Evolutionary conservation across 768 basidiomycete species (phyloP).

Genomic region (Cystobasidium tubakii): DNA sequence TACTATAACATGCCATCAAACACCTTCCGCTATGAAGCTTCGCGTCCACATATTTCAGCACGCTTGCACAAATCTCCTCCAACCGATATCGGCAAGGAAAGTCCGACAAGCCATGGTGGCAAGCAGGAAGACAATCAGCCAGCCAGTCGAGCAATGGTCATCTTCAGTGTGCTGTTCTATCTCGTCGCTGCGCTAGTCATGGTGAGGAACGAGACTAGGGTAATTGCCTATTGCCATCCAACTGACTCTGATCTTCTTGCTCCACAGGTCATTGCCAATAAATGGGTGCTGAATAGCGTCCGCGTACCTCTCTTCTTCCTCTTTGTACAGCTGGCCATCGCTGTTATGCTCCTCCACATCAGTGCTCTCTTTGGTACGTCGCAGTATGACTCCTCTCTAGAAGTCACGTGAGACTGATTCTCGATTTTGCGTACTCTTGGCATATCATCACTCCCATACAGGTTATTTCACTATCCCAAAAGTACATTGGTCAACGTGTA

Average conservation of each 20-base stretch:
- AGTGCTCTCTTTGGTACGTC: slow-evolving; percentile 45
- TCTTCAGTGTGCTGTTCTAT: slow-evolving; percentile 66
- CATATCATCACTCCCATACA: slow-evolving; percentile 47
- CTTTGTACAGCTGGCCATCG: slow-evolving; percentile 70
- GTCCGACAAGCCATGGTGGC: neutral
- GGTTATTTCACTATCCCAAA: slow-evolving; percentile 65
- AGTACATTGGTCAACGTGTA: slow-evolving; percentile 62
- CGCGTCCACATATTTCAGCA: neutral
- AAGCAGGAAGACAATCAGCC: slow-evolving; percentile 31
- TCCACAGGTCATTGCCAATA: slow-evolving; percentile 78
- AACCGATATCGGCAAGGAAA: neutral
- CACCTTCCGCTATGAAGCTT: neutral
- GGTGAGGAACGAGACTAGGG: slow-evolving; percentile 34
- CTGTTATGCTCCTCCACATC: slow-evolving; percentile 66
- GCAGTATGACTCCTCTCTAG: neutral
- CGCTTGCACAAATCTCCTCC: neutral
- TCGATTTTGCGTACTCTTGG: no score
- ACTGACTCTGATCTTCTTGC: neutral
- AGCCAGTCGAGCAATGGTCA: slow-evolving; percentile 42
- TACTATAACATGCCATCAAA: neutral
- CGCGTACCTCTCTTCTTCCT: slow-evolving; percentile 78
- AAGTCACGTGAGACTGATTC: neutral
- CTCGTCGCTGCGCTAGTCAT: slow-evolving; percentile 81
- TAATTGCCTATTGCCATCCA: neutral
- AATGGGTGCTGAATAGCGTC: slow-evolving; percentile 76